phyloP scores from a whole-genome alignment of 768 basidiomycete species.

The Russula sp. region DNA sequence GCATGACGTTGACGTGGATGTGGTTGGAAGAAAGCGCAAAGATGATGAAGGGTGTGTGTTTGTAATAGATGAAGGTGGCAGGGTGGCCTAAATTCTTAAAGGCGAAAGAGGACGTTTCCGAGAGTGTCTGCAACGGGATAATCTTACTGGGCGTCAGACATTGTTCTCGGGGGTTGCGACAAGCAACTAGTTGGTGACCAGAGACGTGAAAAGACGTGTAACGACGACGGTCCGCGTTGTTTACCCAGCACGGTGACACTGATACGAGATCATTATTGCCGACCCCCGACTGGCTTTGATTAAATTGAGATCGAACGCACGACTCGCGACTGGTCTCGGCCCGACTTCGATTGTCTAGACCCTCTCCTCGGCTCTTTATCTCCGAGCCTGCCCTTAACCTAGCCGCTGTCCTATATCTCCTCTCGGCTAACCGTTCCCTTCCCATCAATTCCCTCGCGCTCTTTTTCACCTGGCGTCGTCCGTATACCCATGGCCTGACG shows the following conservation, averaged over 20 bases:
- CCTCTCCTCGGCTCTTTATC: constrained; percentile 4
- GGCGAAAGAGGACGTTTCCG: constrained; percentile 12
- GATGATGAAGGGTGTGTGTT: constrained; percentile 24
- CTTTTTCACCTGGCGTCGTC: constrained; percentile 15
- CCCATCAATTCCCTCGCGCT: constrained; percentile 26
- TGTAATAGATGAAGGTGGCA: constrained; percentile 13
- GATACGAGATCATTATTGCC: constrained; percentile 2
- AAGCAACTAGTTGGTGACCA: neutral
- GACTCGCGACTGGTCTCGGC: constrained; percentile 18
- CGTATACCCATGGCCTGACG: constrained; percentile 25
- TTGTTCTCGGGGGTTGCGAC: neutral
- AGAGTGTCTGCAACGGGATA: neutral
- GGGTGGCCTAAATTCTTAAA: constrained; percentile 13
- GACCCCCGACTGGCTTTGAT: neutral
- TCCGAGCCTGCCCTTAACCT: constrained; percentile 25
- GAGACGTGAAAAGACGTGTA: neutral
- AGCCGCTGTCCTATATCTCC: constrained; percentile 18
- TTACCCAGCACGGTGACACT: neutral
- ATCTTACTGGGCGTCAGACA: neutral
- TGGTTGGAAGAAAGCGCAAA: constrained; percentile 22
- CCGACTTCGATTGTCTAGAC: constrained; percentile 4
- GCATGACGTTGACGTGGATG: constrained; percentile 42
- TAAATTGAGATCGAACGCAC: constrained; percentile 14
- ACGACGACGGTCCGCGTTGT: neutral
- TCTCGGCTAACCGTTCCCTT: constrained; percentile 3